Conservation (phyloP, 169 alveolate species). For the Plasmodium knowlesi region DNA sequence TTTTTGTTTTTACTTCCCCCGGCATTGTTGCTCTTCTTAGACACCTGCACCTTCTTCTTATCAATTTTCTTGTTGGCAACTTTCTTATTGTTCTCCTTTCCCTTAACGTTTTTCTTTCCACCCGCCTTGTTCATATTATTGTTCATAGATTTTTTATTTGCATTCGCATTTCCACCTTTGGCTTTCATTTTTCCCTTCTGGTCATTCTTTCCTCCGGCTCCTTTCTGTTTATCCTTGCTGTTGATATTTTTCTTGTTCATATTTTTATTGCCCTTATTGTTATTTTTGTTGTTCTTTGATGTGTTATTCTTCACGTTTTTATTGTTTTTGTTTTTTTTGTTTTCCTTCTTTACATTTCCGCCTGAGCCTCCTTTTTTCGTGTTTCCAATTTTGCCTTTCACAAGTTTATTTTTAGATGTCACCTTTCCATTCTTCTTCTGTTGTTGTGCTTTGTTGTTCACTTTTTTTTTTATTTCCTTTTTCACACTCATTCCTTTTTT, state of each 20-base stretch:
- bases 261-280: conserved; percentile 9
- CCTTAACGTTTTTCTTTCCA: not conserved
- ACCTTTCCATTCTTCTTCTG: conserved; percentile 8
- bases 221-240: not conserved
- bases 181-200: not conserved
- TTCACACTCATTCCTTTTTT: conserved; percentile 13
- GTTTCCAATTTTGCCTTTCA: not conserved
- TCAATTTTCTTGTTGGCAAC: not conserved
- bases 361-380: conserved; percentile 12
- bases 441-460: conserved; percentile 12
- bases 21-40: not conserved
- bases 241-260: not conserved
- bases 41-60: not conserved
- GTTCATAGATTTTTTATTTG: conserved; percentile 14
- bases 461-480: conserved; percentile 25
- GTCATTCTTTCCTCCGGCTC: not conserved
- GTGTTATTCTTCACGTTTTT: not conserved
- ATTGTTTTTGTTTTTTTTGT: conserved; percentile 13
- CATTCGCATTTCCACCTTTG: not conserved
- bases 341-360: conserved; percentile 10
- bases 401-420: not conserved
- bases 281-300: conserved; percentile 8
- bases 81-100: conserved; percentile 16
- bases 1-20: conserved; percentile 12
- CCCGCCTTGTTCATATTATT: not conserved